Base-by-base conservation (phyloP, 1,284 basidiomycete species). In the Ustilago crameri region DNA sequence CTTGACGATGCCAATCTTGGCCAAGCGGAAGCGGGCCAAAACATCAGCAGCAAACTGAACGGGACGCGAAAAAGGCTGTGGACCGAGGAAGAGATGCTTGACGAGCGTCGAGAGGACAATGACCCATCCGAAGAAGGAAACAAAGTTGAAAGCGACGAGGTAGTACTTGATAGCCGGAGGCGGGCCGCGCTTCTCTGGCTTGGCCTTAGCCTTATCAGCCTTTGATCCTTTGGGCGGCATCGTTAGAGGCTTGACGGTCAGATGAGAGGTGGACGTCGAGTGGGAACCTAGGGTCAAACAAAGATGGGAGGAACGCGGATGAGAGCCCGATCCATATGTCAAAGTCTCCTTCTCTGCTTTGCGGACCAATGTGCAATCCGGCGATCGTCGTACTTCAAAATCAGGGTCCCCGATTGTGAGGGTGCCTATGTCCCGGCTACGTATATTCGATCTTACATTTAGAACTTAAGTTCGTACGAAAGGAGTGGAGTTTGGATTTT, bases 51-150 rank as follows among this genome's bases (percentile, higher is more conserved):
- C 61, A 15, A 64, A 42, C 44, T 56, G 49, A 45, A 75, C 57
- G 20, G 73, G 58, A 14, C 42, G 43, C 18, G 75, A 65, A 40
- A 57, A 37, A 14, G 59, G 52, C 47, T 74, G 70, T 7, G 75
- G 65, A 2, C 77, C 79, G 17, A 66, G 4, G 12, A 58, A 53
- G n/a, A 80, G 53, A 53, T 78, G 76, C 65, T 79, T 77, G 66
- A 79, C 17, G 47, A 76, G 51, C 2, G 75, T 63, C 32, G 68
- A 71, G 18, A 80, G 59, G 17, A 79, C 68, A 23, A 80, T 43
- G 17, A 65, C 54, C 79, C 79, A 80, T 15, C 72, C 74, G 51
- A 79, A 79, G 66, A 79, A 79, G 38, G 74, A 78, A 44, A 68
- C 46, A 32, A 78, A 58, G 72, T 80, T 80, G 69, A 68, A 79